Evolutionary conservation across 75 land plant species (phyloP), one percentile per base, ranked within the genome.

Genomic region (Selaginella tamariscina): DNA sequence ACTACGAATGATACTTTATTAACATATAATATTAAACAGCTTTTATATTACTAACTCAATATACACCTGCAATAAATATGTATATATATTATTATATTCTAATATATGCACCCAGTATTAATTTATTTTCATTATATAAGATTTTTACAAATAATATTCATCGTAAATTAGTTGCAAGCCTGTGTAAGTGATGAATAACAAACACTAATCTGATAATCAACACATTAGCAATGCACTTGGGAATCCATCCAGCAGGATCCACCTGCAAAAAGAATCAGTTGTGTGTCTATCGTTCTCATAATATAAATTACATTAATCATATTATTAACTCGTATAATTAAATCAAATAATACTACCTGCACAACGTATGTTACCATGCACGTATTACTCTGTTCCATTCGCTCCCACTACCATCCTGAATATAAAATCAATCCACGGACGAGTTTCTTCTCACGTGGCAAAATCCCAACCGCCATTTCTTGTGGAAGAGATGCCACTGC

Each of bases 401-500:
- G 79, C 77, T 86, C 86, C 20, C 81, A 80, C 27, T 84, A 86
- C 89, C 89, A 86, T 27, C 89, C 89, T 20, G 89, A 86, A 31
- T 86, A 85, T 57, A 83, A 54, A 56, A 86, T 57, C 0, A 84
- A 66, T 11, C 84, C 88, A 56, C 88, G 69, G 55, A 84, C 80
- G 0, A 76, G 29, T 20, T 83, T 78, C 21, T 70, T 65, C 23
- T 33, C 31, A 77, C 78, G 78, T 33, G 86, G 89, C 5, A 77
- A 81, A 68, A 86, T 69, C 65, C 86, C 86, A 2, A 74, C 81
- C 5, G 84, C 82, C 55, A 86, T 84, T 73, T 86, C 89, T 54
- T 86, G 84, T 2, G 89, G 89, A 73, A 86, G 71, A 30, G 89
- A 86, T 31, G 86, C 86, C 65, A 86, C 84, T 15, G 86, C 89